Evolutionary conservation across 257 asterid genomes (phyloP).

Genomic region (Cynanchum wilfordii): DNA sequence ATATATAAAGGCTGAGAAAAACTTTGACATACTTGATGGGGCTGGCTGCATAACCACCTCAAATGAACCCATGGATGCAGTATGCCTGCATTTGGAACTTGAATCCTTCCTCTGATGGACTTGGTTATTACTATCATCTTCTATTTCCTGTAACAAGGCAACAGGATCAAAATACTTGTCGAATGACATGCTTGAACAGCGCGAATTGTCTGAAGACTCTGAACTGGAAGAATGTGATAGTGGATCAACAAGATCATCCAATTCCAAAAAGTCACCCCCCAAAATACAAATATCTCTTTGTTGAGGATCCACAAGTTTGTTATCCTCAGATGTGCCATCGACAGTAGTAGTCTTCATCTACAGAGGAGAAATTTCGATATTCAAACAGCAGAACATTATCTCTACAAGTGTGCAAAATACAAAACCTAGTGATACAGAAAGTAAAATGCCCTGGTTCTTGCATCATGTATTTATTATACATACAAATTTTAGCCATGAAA

Average conservation of each 20-base stretch:
- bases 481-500: neutral
- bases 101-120: slow-evolving; percentile 17
- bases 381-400: neutral
- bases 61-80: slow-evolving; percentile 20
- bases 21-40: slow-evolving; percentile 35
- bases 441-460: neutral
- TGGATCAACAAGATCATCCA: slow-evolving; percentile 42
- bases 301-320: slow-evolving; percentile 19
- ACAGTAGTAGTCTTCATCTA: slow-evolving; percentile 7
- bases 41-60: slow-evolving; percentile 38
- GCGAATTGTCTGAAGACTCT: slow-evolving; percentile 45
- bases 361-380: neutral
- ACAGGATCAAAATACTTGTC: slow-evolving; percentile 51
- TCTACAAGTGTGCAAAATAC: neutral
- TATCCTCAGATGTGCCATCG: slow-evolving; percentile 26
- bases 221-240: slow-evolving; percentile 50
- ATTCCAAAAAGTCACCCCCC: slow-evolving; percentile 41
- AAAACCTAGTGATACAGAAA: neutral
- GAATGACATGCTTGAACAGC: slow-evolving; percentile 40
- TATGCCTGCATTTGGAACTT: slow-evolving; percentile 25
- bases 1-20: neutral
- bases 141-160: slow-evolving; percentile 41
- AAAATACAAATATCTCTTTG: slow-evolving; percentile 8
- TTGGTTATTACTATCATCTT: slow-evolving; percentile 28
- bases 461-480: neutral